Evolutionary conservation across 2,329 filamentous ascomycete species (phyloP), one percentile per base, ranked within the genome.

Genomic region (Rugonectria rugulosa): DNA sequence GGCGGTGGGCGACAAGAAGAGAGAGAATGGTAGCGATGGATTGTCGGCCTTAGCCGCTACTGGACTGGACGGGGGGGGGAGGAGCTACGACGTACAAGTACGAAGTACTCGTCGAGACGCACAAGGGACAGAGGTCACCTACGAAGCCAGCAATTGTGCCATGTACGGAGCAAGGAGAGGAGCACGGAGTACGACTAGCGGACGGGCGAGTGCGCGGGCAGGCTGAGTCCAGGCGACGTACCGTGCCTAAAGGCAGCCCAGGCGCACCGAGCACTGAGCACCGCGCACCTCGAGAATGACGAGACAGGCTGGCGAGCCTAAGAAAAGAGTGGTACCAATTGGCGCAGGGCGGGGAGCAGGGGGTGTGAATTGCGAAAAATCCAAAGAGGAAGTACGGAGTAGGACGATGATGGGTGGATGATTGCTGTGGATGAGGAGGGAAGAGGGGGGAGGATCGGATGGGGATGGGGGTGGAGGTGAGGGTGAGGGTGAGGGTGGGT

Each of bases 261-360:
- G 20, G 46, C 47, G 38, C 48, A 46, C 42, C 15, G 9, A 48
- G 44, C 54, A 65, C 52, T 58, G 57, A 54, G 51, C 61, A n/a
- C n/a, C n/a, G n/a, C n/a, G n/a, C n/a, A n/a, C n/a, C 65, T 67
- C 61, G 64, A 66, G 61, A 57, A 66, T 67, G 63, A 67, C 65
- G 65, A 67, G 65, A 66, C 61, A 67, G 60, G 62, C 55, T 50
- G 45, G 24, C 24, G 24, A 27, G 6, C 24, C 24, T 27, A 27
- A 27, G 24, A 27, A 58, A 52, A 57, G 50, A 44, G 53, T 64
- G 53, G 63, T 49, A 63, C 60, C 65, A 67, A 67, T 67, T 67
- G 64, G 64, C 45, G 64, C 51, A 42, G 56, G 29, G 29, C 29
- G 29, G 29, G 8, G 14, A 42, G 43, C 23, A 40, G 29, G 23